Evolutionary conservation across 768 basidiomycete species (phyloP), one percentile per base, ranked within the genome.

Genomic region (Epithele typhae): DNA sequence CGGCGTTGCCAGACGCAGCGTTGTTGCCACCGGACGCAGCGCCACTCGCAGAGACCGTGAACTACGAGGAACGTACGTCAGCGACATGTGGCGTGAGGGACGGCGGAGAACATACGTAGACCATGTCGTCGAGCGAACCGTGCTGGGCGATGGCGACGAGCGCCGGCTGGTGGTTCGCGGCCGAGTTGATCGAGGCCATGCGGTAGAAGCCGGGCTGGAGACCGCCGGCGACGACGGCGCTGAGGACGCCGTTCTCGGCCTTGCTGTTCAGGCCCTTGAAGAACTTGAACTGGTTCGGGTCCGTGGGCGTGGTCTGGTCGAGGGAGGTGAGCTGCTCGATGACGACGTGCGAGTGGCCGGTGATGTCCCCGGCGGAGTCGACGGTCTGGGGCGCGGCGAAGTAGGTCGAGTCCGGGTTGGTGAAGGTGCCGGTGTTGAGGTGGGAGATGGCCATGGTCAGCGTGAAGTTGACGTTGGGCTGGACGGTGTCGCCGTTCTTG

Each of bases 341-440:
- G 43, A 81, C 79, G 55, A 84, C 65, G 57, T 87, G 84, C 12
- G 71, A 68, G 66, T 84, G 81, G 10, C 84, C 85, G 46, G 75
- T 59, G 55, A 86, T 72, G 33, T 69, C 54, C 41, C 84, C 84
- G 3, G 65, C 54, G 1, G 58, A 22, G 59, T 76, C 65, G 35
- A 78, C 60, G 46, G 77, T 66, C 51, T 57, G 76, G 34, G 84
- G 84, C 5, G 79, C 73, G 15, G 72, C 60, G 51, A 75, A 73
- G 67, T 76, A 84, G 59, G 76, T 83, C 21, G 57, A 40, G 21
- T 70, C 45, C 5, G 79, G 68, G 56, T 82, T 83, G 37, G 73
- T 76, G 59, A 85, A 86, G 60, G 68, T 69, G 22, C 84, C 85
- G 18, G 78, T 75, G 37, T 70, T 55, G 22, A 79, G 43, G 50